Base-by-base conservation (phyloP, 2,329 filamentous ascomycete species). In the Xylariaceae sp. region DNA sequence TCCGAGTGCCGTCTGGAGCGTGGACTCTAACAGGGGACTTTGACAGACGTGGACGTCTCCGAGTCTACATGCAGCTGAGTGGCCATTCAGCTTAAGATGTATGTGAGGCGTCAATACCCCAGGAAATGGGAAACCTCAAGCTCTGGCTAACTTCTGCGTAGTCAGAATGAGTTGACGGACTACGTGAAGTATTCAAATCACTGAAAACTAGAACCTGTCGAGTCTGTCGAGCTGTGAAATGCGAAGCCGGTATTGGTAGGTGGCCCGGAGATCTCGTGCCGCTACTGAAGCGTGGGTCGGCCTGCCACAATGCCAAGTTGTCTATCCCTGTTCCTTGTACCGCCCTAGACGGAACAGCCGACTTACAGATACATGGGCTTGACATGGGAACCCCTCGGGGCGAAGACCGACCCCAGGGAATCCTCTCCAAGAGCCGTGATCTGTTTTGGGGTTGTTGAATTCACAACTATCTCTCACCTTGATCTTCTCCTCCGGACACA, bases 271-370 rank as follows among this genome's bases (percentile, higher is more conserved):
- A 41, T 41, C 18, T 11, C 35, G 11, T 38, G 4, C 35, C 12
- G 35, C 35, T 38, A 38, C 35, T 38, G 35, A 14, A 38, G 35
- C 35, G 35, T 38, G 35, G 35, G 15, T 38, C 12, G 35, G 7
- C 19, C 44, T 27, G 22, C 22, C 22, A 27, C 7, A 27, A 27
- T 27, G 22, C 22, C 22, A 27, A 27, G 22, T 12, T 36, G 33
- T 4, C 33, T 36, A 36, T 15, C 33, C 33, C 33, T 36, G 33
- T 36, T 36, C 33, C 33, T 36, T 36, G 33, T 14, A 36, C 33
- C 48, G 22, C 36, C 36, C 52, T 44, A 49, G 52, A 54, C 49
- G 52, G 54, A 54, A 54, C 30, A 52, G 47, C 54, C 54, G 54
- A 56, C 39, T 35, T 42, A 54, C 52, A 49, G 47, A 27, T 27